These are phyloP conservation scores for Suillus variegatus DNA, from an alignment of 768 basidiomycete genomes.

Conservation along the genomic window DNA sequence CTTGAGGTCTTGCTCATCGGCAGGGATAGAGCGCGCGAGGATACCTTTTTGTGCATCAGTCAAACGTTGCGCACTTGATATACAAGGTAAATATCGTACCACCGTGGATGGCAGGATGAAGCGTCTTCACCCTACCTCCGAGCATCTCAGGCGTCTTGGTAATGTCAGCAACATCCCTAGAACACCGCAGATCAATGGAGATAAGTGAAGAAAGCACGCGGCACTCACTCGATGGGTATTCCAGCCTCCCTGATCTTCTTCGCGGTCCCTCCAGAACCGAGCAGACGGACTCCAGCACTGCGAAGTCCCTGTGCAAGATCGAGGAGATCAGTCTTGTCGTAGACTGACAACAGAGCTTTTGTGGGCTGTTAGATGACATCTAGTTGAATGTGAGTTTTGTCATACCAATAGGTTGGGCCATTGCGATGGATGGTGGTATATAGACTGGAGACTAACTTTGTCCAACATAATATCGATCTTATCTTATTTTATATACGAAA, in stretches of 20 bases:
- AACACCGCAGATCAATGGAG: constrained; percentile 10
- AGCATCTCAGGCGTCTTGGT: constrained; percentile 99
- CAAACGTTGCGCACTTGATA: neutral
- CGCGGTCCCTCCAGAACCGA: constrained; percentile 97
- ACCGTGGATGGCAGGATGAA: constrained; percentile 97
- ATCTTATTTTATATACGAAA: constrained; percentile 11
- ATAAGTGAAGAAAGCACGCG: constrained; percentile 6
- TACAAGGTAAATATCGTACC: constrained; percentile 48
- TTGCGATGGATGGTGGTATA: constrained; percentile 17
- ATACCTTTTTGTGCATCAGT: constrained; percentile 60
- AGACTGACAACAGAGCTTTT: constrained; percentile 89
- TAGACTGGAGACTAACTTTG: neutral
- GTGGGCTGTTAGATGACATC: constrained; percentile 7
- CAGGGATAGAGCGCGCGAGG: constrained; percentile 87
- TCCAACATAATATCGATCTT: neutral
- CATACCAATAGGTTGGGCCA: constrained; percentile 33
- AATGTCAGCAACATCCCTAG: constrained; percentile 94
- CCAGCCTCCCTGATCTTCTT: constrained; percentile 96
- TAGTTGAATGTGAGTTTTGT: neutral
- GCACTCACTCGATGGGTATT: constrained; percentile 81
- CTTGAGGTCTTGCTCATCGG: constrained; percentile 84
- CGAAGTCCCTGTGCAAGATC: constrained; percentile 87
- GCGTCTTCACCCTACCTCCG: constrained; percentile 96
- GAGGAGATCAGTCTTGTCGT: constrained; percentile 90
- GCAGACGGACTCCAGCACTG: constrained; percentile 77